These are phyloP conservation scores for Stephanodiscus minutulus DNA, from an alignment of 108 stramenopile genomes.

Conservation along the genomic window DNA sequence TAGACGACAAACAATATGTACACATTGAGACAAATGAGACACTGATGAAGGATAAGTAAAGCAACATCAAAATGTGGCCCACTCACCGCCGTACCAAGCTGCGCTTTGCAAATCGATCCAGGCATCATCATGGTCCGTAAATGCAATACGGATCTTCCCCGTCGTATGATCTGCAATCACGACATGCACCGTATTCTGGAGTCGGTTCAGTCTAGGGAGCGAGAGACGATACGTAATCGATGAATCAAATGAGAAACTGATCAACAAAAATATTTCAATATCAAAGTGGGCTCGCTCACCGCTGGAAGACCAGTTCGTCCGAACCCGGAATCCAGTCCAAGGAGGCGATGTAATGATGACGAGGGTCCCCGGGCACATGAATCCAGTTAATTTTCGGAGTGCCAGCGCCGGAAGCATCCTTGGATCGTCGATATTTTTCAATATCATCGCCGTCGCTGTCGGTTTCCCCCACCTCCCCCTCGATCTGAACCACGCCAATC, in stretches of 20 bases:
- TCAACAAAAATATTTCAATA: no score
- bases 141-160: constrained; percentile 42
- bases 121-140: constrained; percentile 43
- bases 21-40: not conserved
- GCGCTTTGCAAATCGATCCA: constrained; percentile 50
- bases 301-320: constrained; percentile 44
- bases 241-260: no score
- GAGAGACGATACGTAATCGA: no score
- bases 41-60: not conserved
- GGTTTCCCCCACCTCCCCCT: constrained; percentile 9
- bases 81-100: constrained; percentile 34
- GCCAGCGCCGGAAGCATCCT: not conserved
- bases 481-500: constrained; percentile 40
- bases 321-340: constrained; percentile 46
- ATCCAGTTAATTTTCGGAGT: constrained; percentile 41
- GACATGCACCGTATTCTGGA: constrained; percentile 48
- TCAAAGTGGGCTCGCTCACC: no score
- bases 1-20: not conserved
- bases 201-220: constrained; percentile 39
- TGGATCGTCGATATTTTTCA: not conserved
- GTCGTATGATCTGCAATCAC: constrained; percentile 34
- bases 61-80: not conserved
- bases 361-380: constrained; percentile 43
- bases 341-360: constrained; percentile 50
- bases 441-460: not conserved